phyloP scores from a whole-genome alignment of 2,329 filamentous ascomycete species.

The Fusarium subtropicale region DNA sequence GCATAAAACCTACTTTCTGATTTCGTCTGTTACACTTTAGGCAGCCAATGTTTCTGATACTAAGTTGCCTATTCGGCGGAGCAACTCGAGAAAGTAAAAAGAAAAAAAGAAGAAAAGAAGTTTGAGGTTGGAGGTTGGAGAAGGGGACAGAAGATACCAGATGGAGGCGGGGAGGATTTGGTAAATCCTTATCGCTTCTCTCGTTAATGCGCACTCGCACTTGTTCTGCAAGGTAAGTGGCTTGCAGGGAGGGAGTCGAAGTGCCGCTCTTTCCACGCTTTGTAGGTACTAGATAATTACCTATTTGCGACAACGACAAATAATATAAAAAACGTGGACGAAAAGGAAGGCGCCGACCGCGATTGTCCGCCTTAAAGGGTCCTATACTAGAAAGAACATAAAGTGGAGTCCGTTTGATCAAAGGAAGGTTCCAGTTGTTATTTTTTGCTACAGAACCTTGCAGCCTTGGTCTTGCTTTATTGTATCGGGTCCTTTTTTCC shows the following conservation, averaged over 20 bases:
- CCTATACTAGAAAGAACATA: background rate
- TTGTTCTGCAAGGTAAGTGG: background rate
- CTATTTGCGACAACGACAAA: background rate
- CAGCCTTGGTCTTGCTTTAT: background rate
- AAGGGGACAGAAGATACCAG: conserved; percentile 27
- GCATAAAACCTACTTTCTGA: background rate
- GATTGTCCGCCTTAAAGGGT: conserved; percentile 15
- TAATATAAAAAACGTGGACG: conserved; percentile 4
- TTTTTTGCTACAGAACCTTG: conserved; percentile 4
- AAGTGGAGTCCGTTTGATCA: conserved; percentile 17
- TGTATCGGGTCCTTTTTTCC: conserved; percentile 16
- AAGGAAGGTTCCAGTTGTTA: conserved; percentile 40
- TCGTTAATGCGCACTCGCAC: conserved; percentile 8
- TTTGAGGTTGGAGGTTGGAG: conserved; percentile 14
- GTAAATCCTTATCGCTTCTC: conserved; percentile 35
- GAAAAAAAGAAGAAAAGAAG: conserved; percentile 9
- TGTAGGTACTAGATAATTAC: background rate
- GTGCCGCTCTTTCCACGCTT: conserved; percentile 26
- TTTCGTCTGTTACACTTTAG: background rate
- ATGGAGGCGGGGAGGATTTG: conserved; percentile 27
- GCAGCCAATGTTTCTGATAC: background rate
- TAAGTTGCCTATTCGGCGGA: conserved; percentile 16
- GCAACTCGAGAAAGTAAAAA: conserved; percentile 3
- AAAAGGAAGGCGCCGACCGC: conserved; percentile 15
- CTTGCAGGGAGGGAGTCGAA: background rate